These are phyloP conservation scores for Otatea glauca DNA, from an alignment of 176 grass and related monocot genomes.

Conservation along the genomic window DNA sequence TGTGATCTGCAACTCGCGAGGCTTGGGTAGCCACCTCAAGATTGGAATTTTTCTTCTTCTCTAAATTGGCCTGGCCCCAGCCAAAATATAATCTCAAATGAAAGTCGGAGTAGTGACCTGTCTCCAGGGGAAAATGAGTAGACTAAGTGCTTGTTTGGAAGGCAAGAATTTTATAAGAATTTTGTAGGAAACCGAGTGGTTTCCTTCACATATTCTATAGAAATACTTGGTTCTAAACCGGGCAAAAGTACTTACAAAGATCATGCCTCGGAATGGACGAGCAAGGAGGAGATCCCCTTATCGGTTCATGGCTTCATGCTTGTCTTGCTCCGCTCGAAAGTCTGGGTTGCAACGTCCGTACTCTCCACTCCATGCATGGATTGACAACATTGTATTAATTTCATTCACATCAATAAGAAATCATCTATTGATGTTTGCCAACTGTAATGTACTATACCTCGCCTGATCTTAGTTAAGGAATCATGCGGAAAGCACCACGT, in stretches of 20 bases:
- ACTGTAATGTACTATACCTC: not conserved
- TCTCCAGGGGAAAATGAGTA: not conserved
- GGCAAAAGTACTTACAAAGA: not conserved
- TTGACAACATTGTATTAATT: not conserved
- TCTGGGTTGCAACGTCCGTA: not conserved
- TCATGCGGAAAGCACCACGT: not conserved
- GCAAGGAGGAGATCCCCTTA: not conserved
- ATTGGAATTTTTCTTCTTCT: too few species aligned
- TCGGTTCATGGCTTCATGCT: not conserved
- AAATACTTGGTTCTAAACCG: too few species aligned
- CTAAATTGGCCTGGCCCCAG: not conserved
- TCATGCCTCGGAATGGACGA: not conserved
- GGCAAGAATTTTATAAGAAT: not conserved
- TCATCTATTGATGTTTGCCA: not conserved
- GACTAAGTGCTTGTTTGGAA: not conserved
- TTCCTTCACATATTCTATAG: too few species aligned
- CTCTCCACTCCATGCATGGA: not conserved
- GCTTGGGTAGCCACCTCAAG: not conserved
- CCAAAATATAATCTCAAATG: not conserved
- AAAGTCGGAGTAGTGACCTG: not conserved
- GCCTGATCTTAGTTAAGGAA: slow-evolving; percentile 1
- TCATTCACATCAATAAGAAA: not conserved
- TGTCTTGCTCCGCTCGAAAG: not conserved
- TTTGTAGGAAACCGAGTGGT: too few species aligned
- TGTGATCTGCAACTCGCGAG: not conserved